Evolutionary conservation across 2,329 filamentous ascomycete genomes (phyloP).

Genomic region (Calonectria ilicicola): DNA sequence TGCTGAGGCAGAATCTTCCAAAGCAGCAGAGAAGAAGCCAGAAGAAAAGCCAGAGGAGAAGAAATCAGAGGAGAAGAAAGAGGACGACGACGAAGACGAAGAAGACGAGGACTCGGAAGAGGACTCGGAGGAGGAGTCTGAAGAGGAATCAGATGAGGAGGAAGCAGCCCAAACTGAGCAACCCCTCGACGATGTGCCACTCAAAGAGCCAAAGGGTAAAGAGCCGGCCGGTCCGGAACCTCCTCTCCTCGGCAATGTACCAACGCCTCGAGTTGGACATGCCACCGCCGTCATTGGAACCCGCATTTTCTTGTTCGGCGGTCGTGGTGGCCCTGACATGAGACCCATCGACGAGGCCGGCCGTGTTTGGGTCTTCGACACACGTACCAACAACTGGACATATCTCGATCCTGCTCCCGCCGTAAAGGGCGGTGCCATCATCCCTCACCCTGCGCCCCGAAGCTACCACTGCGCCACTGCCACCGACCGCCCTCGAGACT

Average conservation of each 20-base stretch:
- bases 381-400: conserved; percentile 72
- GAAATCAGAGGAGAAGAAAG: conserved; percentile 26
- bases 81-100: conserved; percentile 43
- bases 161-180: conserved; percentile 42
- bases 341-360: conserved; percentile 80
- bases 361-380: conserved; percentile 81
- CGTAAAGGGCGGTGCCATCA: conserved; percentile 54
- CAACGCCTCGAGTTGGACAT: conserved; percentile 78
- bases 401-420: conserved; percentile 68
- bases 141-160: conserved; percentile 28
- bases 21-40: conserved; percentile 21
- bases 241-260: conserved; percentile 60
- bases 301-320: conserved; percentile 85
- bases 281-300: conserved; percentile 76
- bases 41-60: conserved; percentile 20
- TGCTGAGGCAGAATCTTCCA: conserved; percentile 22
- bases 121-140: conserved; percentile 26
- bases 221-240: conserved; percentile 43
- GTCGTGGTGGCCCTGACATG: conserved; percentile 77
- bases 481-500: conserved; percentile 67
- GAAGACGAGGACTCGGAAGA: conserved; percentile 29
- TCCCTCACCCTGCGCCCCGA: conserved; percentile 69
- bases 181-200: conserved; percentile 56
- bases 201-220: conserved; percentile 56
- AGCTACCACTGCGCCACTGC: conserved; percentile 77